A percentile compares a stretch with the other conserved stretches of the same genome.
These are phyloP conservation scores for Moringa oleifera DNA, from an alignment of 345 rosid species.

Conservation along the genomic window DNA sequence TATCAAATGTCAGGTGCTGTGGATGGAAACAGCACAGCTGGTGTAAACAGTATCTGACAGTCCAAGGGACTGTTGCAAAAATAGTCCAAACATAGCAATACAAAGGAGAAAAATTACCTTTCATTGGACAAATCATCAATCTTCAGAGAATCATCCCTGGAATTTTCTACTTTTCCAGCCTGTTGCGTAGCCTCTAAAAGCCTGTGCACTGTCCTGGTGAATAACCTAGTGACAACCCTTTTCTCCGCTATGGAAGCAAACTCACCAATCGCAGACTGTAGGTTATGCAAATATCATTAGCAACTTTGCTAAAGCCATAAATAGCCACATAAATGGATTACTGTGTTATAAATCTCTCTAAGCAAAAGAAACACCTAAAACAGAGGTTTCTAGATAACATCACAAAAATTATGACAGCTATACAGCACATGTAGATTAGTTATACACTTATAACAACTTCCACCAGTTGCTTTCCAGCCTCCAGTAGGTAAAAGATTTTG, in stretches of 20 bases:
- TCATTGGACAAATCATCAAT: slow-evolving; percentile 40
- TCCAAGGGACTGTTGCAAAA: neutral
- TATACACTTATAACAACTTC: no score
- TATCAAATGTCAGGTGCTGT: neutral
- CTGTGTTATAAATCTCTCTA: no score
- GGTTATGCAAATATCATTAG: slow-evolving; percentile 13
- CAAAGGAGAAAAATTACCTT: no score
- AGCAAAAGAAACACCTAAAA: no score
- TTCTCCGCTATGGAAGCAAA: slow-evolving; percentile 77
- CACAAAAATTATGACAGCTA: no score
- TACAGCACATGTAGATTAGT: no score
- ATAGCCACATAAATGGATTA: no score
- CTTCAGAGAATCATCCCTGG: slow-evolving; percentile 44
- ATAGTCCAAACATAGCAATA: no score
- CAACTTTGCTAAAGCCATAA: neutral
- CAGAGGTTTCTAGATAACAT: no score
- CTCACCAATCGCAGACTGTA: slow-evolving; percentile 73
- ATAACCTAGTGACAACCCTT: slow-evolving; percentile 44
- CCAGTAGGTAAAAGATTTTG: no score
- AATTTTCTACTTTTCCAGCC: slow-evolving; percentile 42
- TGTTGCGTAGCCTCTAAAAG: slow-evolving; percentile 60
- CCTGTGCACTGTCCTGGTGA: slow-evolving; percentile 57
- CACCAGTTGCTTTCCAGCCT: no score
- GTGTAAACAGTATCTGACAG: neutral
- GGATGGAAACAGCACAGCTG: neutral